A percentile compares a stretch with the other conserved stretches of the same genome.
Conservation (phyloP, 306 rosid species). For the Pyrus communis region DNA sequence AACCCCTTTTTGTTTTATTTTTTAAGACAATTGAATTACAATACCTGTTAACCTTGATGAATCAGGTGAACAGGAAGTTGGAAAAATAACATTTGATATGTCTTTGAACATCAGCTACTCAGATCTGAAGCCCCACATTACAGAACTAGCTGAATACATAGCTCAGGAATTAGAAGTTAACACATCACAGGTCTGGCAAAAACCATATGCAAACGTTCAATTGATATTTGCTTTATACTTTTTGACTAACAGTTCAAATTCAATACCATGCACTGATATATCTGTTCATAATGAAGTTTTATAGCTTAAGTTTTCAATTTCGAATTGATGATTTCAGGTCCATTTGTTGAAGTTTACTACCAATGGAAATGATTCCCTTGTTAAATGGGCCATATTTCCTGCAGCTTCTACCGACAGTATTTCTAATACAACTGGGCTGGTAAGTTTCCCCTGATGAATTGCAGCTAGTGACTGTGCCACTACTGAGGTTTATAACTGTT, state of each 20-base stretch:
- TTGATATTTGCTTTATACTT: not conserved
- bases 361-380: constrained; percentile 49
- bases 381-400: constrained; percentile 62
- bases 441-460: constrained; percentile 28
- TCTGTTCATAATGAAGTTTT: not conserved
- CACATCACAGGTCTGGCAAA: constrained; percentile 65
- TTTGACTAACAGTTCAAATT: not conserved
- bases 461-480: not conserved
- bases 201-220: not conserved
- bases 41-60: constrained; percentile 15
- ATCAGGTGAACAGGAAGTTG: constrained; percentile 63
- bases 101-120: constrained; percentile 59
- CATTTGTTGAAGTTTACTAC: constrained; percentile 43
- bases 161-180: constrained; percentile 64
- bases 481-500: constrained; percentile 11
- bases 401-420: constrained; percentile 43
- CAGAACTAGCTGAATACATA: constrained; percentile 52
- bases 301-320: not conserved
- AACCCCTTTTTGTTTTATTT: not conserved
- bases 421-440: constrained; percentile 60
- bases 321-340: constrained; percentile 50
- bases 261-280: not conserved
- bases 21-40: not conserved
- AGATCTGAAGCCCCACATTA: constrained; percentile 60
- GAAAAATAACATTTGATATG: constrained; percentile 51